A percentile compares a stretch with the other conserved stretches of the same genome.
These are phyloP conservation scores for Thermochaetoides thermophila DNA, from an alignment of 495 filamentous ascomycete species.

Conservation along the genomic window DNA sequence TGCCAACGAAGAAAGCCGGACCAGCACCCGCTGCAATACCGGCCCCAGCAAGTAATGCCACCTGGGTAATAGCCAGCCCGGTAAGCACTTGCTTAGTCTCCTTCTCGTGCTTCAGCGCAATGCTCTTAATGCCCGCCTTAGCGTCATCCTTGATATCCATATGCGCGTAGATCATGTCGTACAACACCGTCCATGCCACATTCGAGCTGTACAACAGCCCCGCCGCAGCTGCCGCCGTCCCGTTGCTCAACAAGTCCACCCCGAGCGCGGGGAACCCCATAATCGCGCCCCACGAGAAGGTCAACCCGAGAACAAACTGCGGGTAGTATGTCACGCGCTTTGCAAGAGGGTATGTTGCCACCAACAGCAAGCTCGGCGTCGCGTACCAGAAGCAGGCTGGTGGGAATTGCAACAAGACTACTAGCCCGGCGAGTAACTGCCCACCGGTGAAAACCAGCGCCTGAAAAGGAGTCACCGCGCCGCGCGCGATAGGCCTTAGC, in stretches of 20 bases:
- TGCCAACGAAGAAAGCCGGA: slow-evolving; percentile 71
- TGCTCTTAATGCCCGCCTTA: slow-evolving; percentile 88
- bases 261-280: slow-evolving; percentile 94
- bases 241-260: slow-evolving; percentile 57
- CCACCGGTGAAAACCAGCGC: slow-evolving; percentile 70
- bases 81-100: slow-evolving; percentile 77
- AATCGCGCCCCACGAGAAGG: slow-evolving; percentile 93
- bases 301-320: slow-evolving; percentile 78
- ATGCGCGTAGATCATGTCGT: slow-evolving; percentile 98
- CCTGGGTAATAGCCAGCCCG: slow-evolving; percentile 58
- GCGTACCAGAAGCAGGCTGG: slow-evolving; percentile 72
- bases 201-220: slow-evolving; percentile 70
- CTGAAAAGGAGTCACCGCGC: slow-evolving; percentile 58
- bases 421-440: slow-evolving; percentile 70
- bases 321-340: slow-evolving; percentile 93
- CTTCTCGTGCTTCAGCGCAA: slow-evolving; percentile 74
- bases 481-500: slow-evolving; percentile 75
- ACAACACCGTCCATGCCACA: slow-evolving; percentile 85
- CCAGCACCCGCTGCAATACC: slow-evolving; percentile 61
- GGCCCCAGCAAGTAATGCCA: slow-evolving; percentile 64
- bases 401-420: slow-evolving; percentile 75
- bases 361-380: slow-evolving; percentile 68
- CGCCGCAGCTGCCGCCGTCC: slow-evolving; percentile 48
- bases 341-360: slow-evolving; percentile 74
- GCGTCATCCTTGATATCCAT: slow-evolving; percentile 95